These are phyloP conservation scores for Pythium pyrilobum DNA, from an alignment of 352 stramenopile species.

Conservation along the genomic window DNA sequence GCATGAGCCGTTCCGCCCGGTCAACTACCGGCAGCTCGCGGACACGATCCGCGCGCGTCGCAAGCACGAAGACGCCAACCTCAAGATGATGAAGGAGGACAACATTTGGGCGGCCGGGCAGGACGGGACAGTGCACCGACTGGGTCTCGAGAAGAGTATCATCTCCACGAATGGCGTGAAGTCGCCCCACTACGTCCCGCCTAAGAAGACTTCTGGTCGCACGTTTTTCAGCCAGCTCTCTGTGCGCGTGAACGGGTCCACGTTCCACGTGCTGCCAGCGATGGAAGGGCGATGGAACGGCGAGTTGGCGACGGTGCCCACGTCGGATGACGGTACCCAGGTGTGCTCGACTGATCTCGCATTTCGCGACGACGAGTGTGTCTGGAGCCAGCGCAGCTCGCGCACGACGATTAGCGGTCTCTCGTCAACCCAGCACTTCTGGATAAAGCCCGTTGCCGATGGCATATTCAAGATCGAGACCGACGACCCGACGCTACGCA, in stretches of 20 bases:
- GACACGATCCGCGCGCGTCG: slow-evolving; percentile 72
- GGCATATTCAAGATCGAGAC: slow-evolving; percentile 86
- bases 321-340: slow-evolving; percentile 73
- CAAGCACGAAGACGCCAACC: slow-evolving; percentile 75
- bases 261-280: slow-evolving; percentile 75
- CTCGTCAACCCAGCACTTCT: slow-evolving; percentile 84
- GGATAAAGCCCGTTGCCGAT: slow-evolving; percentile 84
- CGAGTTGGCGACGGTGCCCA: slow-evolving; percentile 64
- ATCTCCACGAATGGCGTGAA: slow-evolving; percentile 51
- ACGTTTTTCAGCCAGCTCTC: slow-evolving; percentile 87
- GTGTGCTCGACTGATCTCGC: slow-evolving; percentile 84
- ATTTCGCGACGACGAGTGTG: slow-evolving; percentile 80
- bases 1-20: slow-evolving; percentile 81
- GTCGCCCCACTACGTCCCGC: slow-evolving; percentile 38
- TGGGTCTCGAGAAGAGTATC: slow-evolving; percentile 82
- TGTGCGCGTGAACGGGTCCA: slow-evolving; percentile 81
- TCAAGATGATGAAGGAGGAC: slow-evolving; percentile 86
- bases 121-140: slow-evolving; percentile 76
- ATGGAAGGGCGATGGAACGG: slow-evolving; percentile 86
- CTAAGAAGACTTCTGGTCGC: slow-evolving; percentile 51
- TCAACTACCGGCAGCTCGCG: slow-evolving; percentile 82
- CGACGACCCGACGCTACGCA: slow-evolving; percentile 70
- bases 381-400: slow-evolving; percentile 84
- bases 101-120: slow-evolving; percentile 81
- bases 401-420: slow-evolving; percentile 82